These are phyloP conservation scores for Pinguiococcus pyrenoidosus DNA, from an alignment of 108 stramenopile species.

Conservation along the genomic window DNA sequence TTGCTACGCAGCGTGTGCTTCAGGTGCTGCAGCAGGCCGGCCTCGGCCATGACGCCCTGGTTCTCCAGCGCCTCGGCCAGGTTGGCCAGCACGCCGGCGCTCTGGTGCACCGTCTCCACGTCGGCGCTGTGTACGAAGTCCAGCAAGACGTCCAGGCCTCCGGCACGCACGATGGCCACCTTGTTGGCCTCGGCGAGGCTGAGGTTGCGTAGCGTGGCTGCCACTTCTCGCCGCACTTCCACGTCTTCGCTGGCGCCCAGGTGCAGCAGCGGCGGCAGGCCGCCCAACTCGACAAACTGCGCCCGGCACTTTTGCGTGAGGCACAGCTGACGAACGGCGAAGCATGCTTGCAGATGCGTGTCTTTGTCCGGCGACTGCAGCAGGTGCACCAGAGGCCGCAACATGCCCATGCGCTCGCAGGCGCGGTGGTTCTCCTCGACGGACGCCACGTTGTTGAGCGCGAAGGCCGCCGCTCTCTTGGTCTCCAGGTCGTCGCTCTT, in stretches of 20 bases:
- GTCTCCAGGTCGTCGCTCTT: conserved; percentile 42
- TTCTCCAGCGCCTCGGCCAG: conserved; percentile 49
- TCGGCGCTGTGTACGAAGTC: conserved; percentile 44
- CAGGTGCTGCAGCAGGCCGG: conserved; percentile 57
- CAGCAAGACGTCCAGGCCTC: conserved; percentile 38
- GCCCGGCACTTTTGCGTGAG: conserved; percentile 38
- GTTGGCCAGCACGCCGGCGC: conserved; percentile 46
- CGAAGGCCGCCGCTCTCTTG: conserved; percentile 48
- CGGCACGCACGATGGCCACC: conserved; percentile 33
- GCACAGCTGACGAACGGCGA: conserved; percentile 48
- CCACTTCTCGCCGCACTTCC: conserved; percentile 45
- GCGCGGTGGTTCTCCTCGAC: conserved; percentile 47
- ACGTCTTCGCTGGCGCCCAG: conserved; percentile 29
- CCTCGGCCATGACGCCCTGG: conserved; percentile 48
- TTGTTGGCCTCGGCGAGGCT: conserved; percentile 39
- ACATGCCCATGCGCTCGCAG: conserved; percentile 48
- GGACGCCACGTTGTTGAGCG: conserved; percentile 41
- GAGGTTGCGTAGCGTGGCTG: conserved; percentile 44
- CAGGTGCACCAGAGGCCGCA: conserved; percentile 38
- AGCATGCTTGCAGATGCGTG: conserved; percentile 46
- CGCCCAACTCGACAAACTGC: conserved; percentile 47
- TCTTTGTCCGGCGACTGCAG: conserved; percentile 37
- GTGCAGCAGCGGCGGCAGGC: conserved; percentile 20
- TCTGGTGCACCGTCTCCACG: conserved; percentile 48
- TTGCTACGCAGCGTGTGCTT: conserved; percentile 58